Base-by-base conservation (phyloP, 345 rosid species). In the Populus ilicifolia region DNA sequence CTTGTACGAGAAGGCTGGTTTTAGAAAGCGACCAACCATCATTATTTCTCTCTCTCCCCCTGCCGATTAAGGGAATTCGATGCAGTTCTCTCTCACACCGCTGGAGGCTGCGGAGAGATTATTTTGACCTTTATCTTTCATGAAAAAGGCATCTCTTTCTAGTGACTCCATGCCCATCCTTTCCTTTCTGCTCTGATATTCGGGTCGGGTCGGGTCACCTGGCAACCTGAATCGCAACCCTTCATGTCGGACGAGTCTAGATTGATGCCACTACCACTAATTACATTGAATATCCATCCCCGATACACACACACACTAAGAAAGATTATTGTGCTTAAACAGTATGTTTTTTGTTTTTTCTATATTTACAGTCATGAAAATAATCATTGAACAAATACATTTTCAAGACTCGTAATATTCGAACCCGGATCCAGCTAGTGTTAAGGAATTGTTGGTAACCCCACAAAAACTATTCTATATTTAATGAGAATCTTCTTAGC, bases 401-500 rank as follows among this genome's bases (percentile, higher is more conserved):
- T 21, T 9, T 48, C 36, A n/a, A 59, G 29, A 61, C 12, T 43
- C 38, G 64, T 48, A 39, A 73, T 44, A 50, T 71, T 71, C 75
- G 17, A 11, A 69, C 65, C 62, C 69, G 72, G 75, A 75, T 80
- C 78, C 76, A 48, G 48, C 27, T 10, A 35, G 67, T 71, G 66
- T 67, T 33, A 29, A 30, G 39, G 67, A 67, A 21, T 30, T 16
- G 27, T 35, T 10, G 21, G 38, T 27, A 9, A 25, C 36, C 43
- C 23, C 64, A 48, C 41, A 17, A 70, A 63, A 20, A 50, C n/a
- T 44, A n/a, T 73, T 43, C 11, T 41, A 56, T 21, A 70, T 46
- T 44, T 8, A 79, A 66, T 78, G 82, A 85, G 93, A 89, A 90
- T 89, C 90, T 88, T 76, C 73, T 86, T 90, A 89, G 89, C 96